Percentiles rank a stretch among this genome's conserved stretches.
Conservation (phyloP, 2,329 filamentous ascomycete genomes). For the Sclerotinia trifoliorum region DNA sequence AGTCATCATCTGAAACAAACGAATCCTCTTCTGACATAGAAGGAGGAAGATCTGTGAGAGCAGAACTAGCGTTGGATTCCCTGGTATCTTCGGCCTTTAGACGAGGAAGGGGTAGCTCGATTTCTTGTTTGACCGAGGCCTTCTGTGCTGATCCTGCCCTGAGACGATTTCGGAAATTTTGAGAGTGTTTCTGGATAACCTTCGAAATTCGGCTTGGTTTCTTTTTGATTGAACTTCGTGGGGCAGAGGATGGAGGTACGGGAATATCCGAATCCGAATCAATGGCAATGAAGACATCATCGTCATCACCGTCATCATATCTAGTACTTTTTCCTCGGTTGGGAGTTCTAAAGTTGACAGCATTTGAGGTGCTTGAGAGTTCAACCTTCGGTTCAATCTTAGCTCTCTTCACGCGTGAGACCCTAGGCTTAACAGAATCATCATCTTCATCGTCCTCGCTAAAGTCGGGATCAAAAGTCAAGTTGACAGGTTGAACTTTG, state of each 20-base stretch:
- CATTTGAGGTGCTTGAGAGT: slow-evolving; percentile 34
- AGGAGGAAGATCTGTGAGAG: neutral
- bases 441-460: slow-evolving; percentile 25
- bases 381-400: slow-evolving; percentile 37
- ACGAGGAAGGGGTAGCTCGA: neutral
- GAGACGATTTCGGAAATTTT: slow-evolving; percentile 1
- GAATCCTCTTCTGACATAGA: slow-evolving; percentile 22
- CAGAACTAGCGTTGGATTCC: slow-evolving; percentile 17
- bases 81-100: slow-evolving; percentile 28
- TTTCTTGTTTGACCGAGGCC: neutral
- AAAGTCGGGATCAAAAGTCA: slow-evolving; percentile 22
- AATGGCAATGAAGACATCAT: slow-evolving; percentile 29
- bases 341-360: slow-evolving; percentile 30
- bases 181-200: slow-evolving; percentile 10
- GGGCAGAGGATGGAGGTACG: slow-evolving; percentile 13
- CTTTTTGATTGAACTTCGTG: neutral
- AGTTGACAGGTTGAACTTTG: slow-evolving; percentile 25
- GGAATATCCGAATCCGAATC: slow-evolving; percentile 29
- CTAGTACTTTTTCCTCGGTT: slow-evolving; percentile 23
- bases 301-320: slow-evolving; percentile 31
- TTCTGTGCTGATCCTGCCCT: slow-evolving; percentile 7
- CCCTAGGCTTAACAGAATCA: slow-evolving; percentile 16
- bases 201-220: slow-evolving; percentile 1
- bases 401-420: slow-evolving; percentile 26
- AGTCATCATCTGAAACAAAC: slow-evolving; percentile 26